These are phyloP conservation scores for Paraurostyla sp. DNA, from an alignment of 73 alveolate species.

Conservation along the genomic window DNA sequence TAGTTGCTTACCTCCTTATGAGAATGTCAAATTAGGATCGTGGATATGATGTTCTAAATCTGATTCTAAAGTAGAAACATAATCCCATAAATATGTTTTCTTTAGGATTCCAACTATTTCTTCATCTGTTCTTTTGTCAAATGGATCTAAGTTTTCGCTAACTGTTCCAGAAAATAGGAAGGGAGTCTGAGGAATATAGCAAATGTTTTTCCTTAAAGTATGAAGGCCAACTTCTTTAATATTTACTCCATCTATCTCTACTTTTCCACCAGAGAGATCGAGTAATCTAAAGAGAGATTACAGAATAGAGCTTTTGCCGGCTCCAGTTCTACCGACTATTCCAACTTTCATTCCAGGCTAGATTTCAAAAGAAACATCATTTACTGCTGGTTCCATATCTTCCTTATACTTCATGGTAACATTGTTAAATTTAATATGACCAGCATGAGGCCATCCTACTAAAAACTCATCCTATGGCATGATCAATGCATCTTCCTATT, in stretches of 20 bases:
- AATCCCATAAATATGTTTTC: slow-evolving; percentile 45
- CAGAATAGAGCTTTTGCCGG: slow-evolving; percentile 93
- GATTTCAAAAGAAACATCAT: slow-evolving; percentile 57
- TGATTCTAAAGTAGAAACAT: slow-evolving; percentile 23
- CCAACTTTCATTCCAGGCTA: slow-evolving; percentile 78
- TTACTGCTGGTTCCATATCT: slow-evolving; percentile 66
- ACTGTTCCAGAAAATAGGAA: slow-evolving; percentile 85
- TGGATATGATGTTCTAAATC: slow-evolving; percentile 35
- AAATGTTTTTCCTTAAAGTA: slow-evolving; percentile 78
- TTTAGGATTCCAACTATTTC: slow-evolving; percentile 38
- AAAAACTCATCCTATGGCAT: background rate
- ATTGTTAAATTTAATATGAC: slow-evolving; percentile 78
- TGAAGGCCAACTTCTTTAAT: slow-evolving; percentile 80
- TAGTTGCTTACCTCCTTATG: slow-evolving; percentile 84
- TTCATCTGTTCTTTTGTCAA: slow-evolving; percentile 48
- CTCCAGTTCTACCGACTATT: slow-evolving; percentile 95
- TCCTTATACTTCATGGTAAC: slow-evolving; percentile 79
- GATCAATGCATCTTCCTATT: slow-evolving; percentile 51
- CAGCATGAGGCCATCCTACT: slow-evolving; percentile 75
- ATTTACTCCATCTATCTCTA: slow-evolving; percentile 88
- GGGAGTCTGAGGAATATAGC: slow-evolving; percentile 91
- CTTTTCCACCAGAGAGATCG: slow-evolving; percentile 78
- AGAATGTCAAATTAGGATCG: slow-evolving; percentile 53
- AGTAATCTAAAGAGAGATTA: slow-evolving; percentile 90
- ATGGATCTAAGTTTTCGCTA: slow-evolving; percentile 93